phyloP scores from a whole-genome alignment of 345 rosid species.

The Trapa bicornis region DNA sequence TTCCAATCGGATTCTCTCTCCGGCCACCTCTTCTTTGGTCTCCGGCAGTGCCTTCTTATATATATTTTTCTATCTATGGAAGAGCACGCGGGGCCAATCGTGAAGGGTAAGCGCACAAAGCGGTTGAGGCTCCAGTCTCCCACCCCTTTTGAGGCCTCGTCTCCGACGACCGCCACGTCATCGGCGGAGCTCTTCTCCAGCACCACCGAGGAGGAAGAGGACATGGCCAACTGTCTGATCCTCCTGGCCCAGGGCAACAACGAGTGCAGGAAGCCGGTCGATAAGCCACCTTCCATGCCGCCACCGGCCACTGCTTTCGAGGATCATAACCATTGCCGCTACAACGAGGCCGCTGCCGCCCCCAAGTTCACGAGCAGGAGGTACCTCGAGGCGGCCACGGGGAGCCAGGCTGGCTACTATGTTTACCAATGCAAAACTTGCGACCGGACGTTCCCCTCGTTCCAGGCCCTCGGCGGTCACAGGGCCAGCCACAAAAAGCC shows the following conservation, averaged over 20 bases:
- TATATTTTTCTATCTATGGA: not conserved
- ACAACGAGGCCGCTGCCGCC: not conserved
- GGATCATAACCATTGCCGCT: not conserved
- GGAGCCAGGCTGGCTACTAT: conserved; percentile 13
- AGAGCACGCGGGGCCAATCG: conserved; percentile 11
- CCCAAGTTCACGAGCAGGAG: conserved; percentile 4
- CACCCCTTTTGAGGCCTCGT: not conserved
- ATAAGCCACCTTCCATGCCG: not conserved
- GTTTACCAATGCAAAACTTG: conserved; percentile 36
- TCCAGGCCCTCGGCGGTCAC: conserved; percentile 39
- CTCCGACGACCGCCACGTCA: not conserved
- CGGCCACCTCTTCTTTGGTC: no score
- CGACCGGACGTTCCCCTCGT: conserved; percentile 28
- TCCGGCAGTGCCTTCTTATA: no score
- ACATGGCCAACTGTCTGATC: conserved; percentile 34
- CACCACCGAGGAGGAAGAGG: conserved; percentile 23
- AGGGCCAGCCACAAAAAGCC: conserved; percentile 40
- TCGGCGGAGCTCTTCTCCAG: not conserved
- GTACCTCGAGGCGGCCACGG: conserved; percentile 3
- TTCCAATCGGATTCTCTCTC: no score
- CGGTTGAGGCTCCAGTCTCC: conserved; percentile 31
- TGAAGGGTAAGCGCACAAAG: conserved; percentile 79
- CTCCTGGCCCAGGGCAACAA: conserved; percentile 22
- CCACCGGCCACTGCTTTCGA: not conserved
- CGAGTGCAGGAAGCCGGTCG: not conserved